A percentile compares a stretch with the other conserved stretches of the same genome.
These are phyloP conservation scores for Yamadazyma sp. DNA, from an alignment of 805 yeast species.

Conservation along the genomic window DNA sequence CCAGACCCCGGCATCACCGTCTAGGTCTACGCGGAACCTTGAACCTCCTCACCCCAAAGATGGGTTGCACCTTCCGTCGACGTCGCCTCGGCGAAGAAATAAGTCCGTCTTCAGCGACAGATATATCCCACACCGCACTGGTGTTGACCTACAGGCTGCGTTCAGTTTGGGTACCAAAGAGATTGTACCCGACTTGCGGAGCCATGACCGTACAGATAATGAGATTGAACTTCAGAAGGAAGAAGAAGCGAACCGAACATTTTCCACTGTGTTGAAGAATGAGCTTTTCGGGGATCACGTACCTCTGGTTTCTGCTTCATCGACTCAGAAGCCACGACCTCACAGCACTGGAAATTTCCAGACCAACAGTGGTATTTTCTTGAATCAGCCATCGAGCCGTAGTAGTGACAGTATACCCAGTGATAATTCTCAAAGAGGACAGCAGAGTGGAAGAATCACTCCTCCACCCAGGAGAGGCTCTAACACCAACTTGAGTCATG, in stretches of 20 bases:
- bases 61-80: conserved; percentile 21
- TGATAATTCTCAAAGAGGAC: neutral
- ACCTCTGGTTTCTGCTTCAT: conserved; percentile 47
- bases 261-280: conserved; percentile 79
- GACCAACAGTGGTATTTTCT: conserved; percentile 1
- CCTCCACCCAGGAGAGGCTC: conserved; percentile 19
- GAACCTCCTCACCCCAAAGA: conserved; percentile 41
- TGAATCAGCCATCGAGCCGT: conserved; percentile 13
- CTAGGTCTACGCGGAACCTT: conserved; percentile 37
- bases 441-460: conserved; percentile 20
- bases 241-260: conserved; percentile 84
- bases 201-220: conserved; percentile 37
- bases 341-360: conserved; percentile 22
- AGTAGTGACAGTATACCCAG: conserved; percentile 14
- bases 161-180: conserved; percentile 54
- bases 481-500: conserved; percentile 3
- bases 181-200: conserved; percentile 35
- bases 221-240: conserved; percentile 69
- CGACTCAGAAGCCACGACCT: conserved; percentile 16
- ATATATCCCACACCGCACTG: conserved; percentile 83
- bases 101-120: conserved; percentile 71
- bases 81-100: conserved; percentile 50
- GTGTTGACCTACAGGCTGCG: conserved; percentile 86
- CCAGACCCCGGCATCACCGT: conserved; percentile 44
- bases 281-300: conserved; percentile 90